These are phyloP conservation scores for Trichaptum fuscoviolaceum DNA, from an alignment of 768 basidiomycete species.

Conservation along the genomic window DNA sequence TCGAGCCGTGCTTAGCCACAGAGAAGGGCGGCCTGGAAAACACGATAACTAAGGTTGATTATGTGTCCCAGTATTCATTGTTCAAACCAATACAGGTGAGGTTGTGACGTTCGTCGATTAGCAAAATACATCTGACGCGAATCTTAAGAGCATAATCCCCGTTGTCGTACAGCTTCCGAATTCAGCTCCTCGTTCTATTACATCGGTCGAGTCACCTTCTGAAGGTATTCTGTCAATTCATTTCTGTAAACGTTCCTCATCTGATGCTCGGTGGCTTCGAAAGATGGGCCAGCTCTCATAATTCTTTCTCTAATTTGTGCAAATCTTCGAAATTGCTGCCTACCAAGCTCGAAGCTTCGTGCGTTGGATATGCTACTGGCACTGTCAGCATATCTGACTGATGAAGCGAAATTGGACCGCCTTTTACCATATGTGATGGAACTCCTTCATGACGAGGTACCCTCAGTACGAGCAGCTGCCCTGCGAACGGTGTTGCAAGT, in stretches of 20 bases:
- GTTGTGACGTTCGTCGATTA: not conserved
- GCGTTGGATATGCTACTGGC: constrained; percentile 86
- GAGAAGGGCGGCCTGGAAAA: constrained; percentile 42
- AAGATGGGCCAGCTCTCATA: constrained; percentile 87
- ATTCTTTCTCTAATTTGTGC: constrained; percentile 83
- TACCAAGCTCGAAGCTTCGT: constrained; percentile 82
- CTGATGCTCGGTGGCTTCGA: not conserved
- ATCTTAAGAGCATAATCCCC: not conserved
- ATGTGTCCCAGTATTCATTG: constrained; percentile 36
- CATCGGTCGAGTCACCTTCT: not conserved
- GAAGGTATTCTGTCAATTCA: not conserved
- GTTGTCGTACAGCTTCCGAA: not conserved
- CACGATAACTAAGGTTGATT: constrained; percentile 54
- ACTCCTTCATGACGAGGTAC: constrained; percentile 78
- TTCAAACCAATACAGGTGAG: constrained; percentile 59
- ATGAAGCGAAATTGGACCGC: constrained; percentile 92
- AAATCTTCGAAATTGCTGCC: constrained; percentile 80
- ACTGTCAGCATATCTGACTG: constrained; percentile 74
- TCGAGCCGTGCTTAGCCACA: constrained; percentile 62
- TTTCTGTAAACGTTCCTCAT: not conserved
- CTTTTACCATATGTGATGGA: constrained; percentile 91
- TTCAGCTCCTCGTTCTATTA: not conserved
- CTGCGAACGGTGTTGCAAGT: constrained; percentile 77
- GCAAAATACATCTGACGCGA: not conserved
- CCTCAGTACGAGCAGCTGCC: constrained; percentile 76